phyloP scores from a whole-genome alignment of 768 basidiomycete species.

The Mycena pura region DNA sequence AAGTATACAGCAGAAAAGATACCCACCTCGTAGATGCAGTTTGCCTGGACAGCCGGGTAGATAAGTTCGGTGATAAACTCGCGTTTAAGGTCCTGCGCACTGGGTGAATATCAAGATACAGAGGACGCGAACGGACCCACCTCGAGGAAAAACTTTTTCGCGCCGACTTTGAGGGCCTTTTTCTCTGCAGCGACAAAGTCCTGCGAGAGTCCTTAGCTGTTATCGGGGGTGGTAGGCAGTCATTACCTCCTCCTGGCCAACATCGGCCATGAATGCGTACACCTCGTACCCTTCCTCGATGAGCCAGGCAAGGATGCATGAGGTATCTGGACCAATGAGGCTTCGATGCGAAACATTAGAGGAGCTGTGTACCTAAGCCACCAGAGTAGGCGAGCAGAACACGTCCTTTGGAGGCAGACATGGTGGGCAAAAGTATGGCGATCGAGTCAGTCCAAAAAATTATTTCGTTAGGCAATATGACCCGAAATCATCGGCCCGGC shows the following conservation, averaged over 20 bases:
- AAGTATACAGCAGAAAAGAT: neutral
- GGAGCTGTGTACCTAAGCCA: slow-evolving; percentile 80
- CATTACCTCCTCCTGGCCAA: slow-evolving; percentile 86
- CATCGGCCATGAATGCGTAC: slow-evolving; percentile 95
- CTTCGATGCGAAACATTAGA: neutral
- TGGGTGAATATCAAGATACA: neutral
- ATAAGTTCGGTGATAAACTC: slow-evolving; percentile 97
- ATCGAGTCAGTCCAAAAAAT: slow-evolving; percentile 1
- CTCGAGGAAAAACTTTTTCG: slow-evolving; percentile 94
- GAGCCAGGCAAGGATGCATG: slow-evolving; percentile 98
- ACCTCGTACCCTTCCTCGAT: slow-evolving; percentile 99
- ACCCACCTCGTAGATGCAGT: slow-evolving; percentile 95
- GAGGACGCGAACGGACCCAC: slow-evolving; percentile 43
- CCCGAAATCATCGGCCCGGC: no score
- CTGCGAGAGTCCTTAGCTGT: slow-evolving; percentile 45
- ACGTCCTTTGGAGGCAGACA: slow-evolving; percentile 71
- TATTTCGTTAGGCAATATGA: no score
- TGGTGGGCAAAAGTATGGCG: slow-evolving; percentile 29
- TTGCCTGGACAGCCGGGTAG: slow-evolving; percentile 97
- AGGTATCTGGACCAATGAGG: slow-evolving; percentile 72
- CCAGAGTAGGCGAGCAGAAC: slow-evolving; percentile 98
- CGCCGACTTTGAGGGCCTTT: slow-evolving; percentile 91
- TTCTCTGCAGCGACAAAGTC: slow-evolving; percentile 91
- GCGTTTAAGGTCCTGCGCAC: slow-evolving; percentile 80
- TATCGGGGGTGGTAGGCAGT: neutral